phyloP scores from a whole-genome alignment of 768 basidiomycete genomes.

The Boletus rufocinnamomeus region DNA sequence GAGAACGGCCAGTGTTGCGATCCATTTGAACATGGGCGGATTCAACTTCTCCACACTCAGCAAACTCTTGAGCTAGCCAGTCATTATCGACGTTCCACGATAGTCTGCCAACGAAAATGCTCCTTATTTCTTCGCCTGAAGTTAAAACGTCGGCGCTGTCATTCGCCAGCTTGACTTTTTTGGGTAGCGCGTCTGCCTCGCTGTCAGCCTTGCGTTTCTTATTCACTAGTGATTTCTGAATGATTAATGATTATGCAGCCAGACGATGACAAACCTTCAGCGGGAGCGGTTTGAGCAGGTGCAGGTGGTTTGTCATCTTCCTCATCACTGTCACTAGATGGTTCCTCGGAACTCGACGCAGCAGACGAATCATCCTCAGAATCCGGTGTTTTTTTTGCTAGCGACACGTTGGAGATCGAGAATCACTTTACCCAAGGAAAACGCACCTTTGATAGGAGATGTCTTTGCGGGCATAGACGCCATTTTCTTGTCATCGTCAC shows the following conservation, averaged over 20 bases:
- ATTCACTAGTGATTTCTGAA: conserved; percentile 6
- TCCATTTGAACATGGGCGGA: conserved; percentile 89
- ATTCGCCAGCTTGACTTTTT: conserved; percentile 80
- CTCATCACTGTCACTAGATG: conserved; percentile 16
- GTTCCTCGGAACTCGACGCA: conserved; percentile 12
- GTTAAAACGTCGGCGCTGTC: conserved; percentile 42
- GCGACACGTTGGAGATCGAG: not conserved
- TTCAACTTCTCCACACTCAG: conserved; percentile 83
- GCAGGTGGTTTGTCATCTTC: conserved; percentile 3
- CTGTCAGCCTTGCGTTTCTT: conserved; percentile 85
- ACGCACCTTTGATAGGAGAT: conserved; percentile 36
- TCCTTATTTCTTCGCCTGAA: conserved; percentile 52
- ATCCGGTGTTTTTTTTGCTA: not conserved
- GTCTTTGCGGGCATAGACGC: conserved; percentile 44
- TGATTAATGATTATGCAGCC: not conserved
- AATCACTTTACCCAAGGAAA: not conserved
- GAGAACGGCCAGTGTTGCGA: conserved; percentile 77
- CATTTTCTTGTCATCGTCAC: not conserved
- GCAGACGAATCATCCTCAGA: conserved; percentile 8
- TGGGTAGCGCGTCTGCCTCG: conserved; percentile 57
- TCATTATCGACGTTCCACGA: conserved; percentile 98
- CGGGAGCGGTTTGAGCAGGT: conserved; percentile 48
- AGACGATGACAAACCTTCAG: conserved; percentile 38
- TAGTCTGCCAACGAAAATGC: conserved; percentile 89
- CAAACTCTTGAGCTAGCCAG: conserved; percentile 90